These are phyloP conservation scores for Kwoniella sp. DNA, from an alignment of 768 basidiomycete species.

Conservation along the genomic window DNA sequence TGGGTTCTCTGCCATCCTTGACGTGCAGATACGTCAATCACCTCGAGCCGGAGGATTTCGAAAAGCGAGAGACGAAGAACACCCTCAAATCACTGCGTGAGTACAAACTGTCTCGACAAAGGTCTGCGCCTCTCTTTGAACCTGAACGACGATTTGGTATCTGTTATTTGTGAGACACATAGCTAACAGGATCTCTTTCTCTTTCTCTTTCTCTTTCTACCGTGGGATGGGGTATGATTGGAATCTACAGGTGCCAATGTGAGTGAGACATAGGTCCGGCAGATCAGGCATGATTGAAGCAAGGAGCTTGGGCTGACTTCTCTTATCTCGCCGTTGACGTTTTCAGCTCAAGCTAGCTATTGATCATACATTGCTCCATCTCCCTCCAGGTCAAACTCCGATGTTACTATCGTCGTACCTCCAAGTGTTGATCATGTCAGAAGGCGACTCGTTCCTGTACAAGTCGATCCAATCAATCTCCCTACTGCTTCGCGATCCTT, in stretches of 20 bases:
- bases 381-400: conserved; percentile 55
- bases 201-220: too few relatives aligned
- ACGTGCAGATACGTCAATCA: conserved; percentile 83
- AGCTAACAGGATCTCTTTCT: too few relatives aligned
- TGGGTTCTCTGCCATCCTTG: neutral
- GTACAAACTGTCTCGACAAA: too few relatives aligned
- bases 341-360: conserved; percentile 93
- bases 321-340: too few relatives aligned
- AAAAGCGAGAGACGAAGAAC: conserved; percentile 66
- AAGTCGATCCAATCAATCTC: conserved; percentile 69
- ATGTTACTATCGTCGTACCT: conserved; percentile 88
- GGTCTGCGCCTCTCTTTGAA: too few relatives aligned
- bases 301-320: too few relatives aligned
- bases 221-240: too few relatives aligned
- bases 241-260: conserved; percentile 34
- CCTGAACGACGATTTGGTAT: too few relatives aligned
- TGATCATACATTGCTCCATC: conserved; percentile 64
- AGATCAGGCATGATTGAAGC: too few relatives aligned
- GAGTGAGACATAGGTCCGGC: conserved; percentile 6
- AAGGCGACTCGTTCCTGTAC: conserved; percentile 87
- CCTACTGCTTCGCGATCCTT: conserved; percentile 61
- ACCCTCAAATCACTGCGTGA: conserved; percentile 77
- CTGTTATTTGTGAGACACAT: too few relatives aligned
- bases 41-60: conserved; percentile 76
- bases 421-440: conserved; percentile 94